Evolutionary conservation across 2,329 filamentous ascomycete genomes (phyloP), one percentile per base, ranked within the genome.

Genomic region (Cladophialophora bantiana): DNA sequence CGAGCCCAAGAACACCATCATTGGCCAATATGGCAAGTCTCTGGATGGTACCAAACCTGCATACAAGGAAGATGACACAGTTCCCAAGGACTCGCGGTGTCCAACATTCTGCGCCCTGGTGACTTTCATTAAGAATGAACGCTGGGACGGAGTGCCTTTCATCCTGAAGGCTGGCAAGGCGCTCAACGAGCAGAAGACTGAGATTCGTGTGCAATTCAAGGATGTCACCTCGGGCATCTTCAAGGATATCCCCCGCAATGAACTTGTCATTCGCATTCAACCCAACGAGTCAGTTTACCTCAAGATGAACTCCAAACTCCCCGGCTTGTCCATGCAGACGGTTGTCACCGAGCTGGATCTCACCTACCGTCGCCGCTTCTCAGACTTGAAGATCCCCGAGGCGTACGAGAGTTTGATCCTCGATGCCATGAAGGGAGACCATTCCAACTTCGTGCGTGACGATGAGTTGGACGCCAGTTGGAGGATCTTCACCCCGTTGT

Each of bases 301-400:
- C 82, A 99, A 99, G 89, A 99, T 99, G 95, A 99, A 99, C 90
- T 98, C 94, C 35, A 99, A 99, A 86, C 86, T 99, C 67, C 96
- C 95, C 20, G 95, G 95, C 75, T 85, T 99, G 75, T 98, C 93
- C 85, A 99, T 98, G 94, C 95, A 99, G 86, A 99, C 95, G 12
- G 95, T 98, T 45, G 92, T 97, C 74, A 99, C 95, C 68, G 95
- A 99, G 84, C 91, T 99, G 68, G 95, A 99, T 78, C 88, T 99
- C 73, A 99, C 96, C 71, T 99, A 99, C 86, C 89, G 96, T 78
- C 90, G 95, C 80, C 91, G 96, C 74, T 99, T 99, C 89, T 98
- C 95, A 18, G 95, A 99, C 81, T 88, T 99, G 66, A 99, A 99
- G 88, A 99, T 99, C 73, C 95, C 95, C 64, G 95, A 99, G 86